A percentile compares a stretch with the other conserved stretches of the same genome.
phyloP scores from a whole-genome alignment of 306 rosid species.

The Quercus alba region DNA sequence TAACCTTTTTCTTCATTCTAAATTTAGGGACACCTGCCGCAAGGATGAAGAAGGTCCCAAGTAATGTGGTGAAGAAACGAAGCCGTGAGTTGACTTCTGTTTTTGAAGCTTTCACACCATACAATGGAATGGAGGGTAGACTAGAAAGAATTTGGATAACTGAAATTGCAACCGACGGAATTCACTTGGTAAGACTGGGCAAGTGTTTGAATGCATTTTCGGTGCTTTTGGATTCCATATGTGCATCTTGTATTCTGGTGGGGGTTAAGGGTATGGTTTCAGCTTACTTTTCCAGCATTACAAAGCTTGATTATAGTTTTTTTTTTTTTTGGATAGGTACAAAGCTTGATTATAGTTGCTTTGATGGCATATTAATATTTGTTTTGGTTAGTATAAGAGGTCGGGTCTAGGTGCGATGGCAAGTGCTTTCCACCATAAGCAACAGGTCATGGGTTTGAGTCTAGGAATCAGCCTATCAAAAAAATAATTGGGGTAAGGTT shows the following conservation, averaged over 20 bases:
- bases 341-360: not conserved
- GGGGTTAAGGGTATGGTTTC: not conserved
- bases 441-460: no score
- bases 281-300: not conserved
- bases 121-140: slow-evolving; percentile 83
- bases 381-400: not conserved
- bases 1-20: not conserved
- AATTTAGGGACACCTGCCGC: slow-evolving; percentile 95
- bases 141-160: slow-evolving; percentile 97
- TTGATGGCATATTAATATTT: not conserved
- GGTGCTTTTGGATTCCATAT: slow-evolving; percentile 5
- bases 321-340: no score
- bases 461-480: no score
- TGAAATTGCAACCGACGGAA: slow-evolving; percentile 84
- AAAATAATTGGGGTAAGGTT: no score
- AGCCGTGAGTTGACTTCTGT: slow-evolving; percentile 89
- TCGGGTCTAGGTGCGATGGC: no score
- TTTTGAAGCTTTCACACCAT: slow-evolving; percentile 89
- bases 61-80: slow-evolving; percentile 81
- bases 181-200: slow-evolving; percentile 71
- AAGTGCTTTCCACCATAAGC: no score
- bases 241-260: not conserved
- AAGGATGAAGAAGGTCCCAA: slow-evolving; percentile 94
- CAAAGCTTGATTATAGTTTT: not conserved
- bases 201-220: slow-evolving; percentile 9